Evolutionary conservation across 257 asterid species (phyloP).

Genomic region (Echium plantagineum): DNA sequence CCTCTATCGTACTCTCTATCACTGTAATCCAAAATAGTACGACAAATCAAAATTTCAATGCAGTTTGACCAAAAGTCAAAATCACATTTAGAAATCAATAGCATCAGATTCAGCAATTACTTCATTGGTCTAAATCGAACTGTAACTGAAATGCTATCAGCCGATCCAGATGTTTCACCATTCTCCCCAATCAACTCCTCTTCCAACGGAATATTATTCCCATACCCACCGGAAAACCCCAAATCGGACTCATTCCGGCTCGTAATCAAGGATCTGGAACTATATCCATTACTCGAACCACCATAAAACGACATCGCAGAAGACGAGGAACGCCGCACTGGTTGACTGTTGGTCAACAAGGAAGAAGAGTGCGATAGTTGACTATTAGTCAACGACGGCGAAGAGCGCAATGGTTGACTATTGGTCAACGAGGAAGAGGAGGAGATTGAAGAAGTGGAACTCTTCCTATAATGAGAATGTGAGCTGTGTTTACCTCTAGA

Average conservation of each 20-base stretch:
- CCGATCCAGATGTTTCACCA: constrained; percentile 62
- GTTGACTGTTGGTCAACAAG: too few relatives aligned
- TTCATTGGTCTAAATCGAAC: constrained; percentile 91
- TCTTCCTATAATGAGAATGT: constrained; percentile 50
- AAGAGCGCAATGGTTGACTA: too few relatives aligned
- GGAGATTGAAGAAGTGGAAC: constrained; percentile 20
- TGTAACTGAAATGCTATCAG: constrained; percentile 89
- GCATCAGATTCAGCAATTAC: constrained; percentile 60
- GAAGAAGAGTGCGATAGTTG: too few relatives aligned
- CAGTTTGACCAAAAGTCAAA: constrained; percentile 15
- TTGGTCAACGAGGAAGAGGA: constrained; percentile 41
- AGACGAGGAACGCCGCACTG: constrained; percentile 7
- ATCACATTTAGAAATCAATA: constrained; percentile 17
- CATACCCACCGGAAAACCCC: constrained; percentile 23
- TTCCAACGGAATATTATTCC: constrained; percentile 33
- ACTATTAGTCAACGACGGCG: constrained; percentile 19
- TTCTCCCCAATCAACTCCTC: constrained; percentile 63
- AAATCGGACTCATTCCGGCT: too few relatives aligned
- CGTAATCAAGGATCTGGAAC: constrained; percentile 71
- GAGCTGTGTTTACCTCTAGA: constrained; percentile 44
- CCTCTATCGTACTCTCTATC: constrained; percentile 90
- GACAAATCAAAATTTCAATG: constrained; percentile 11
- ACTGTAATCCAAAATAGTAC: constrained; percentile 37
- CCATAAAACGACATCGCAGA: constrained; percentile 55
- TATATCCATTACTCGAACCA: constrained; percentile 32